Conservation (phyloP, 1,284 basidiomycete species). For the Ustanciosporium gigantosporum region DNA sequence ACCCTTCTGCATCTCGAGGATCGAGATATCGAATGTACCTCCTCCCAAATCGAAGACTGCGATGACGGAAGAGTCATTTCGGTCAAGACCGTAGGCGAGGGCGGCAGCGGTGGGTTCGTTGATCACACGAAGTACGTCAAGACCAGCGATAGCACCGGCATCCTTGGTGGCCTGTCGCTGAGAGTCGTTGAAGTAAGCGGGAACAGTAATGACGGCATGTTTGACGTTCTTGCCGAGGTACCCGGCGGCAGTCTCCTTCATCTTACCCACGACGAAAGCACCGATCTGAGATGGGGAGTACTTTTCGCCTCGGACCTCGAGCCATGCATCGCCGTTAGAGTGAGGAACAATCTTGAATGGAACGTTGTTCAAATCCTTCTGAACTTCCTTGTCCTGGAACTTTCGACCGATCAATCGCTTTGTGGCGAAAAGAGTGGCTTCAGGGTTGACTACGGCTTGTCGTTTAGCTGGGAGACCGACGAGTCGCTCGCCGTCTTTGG, state of each 20-base stretch:
- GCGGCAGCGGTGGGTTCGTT: constrained; percentile 98
- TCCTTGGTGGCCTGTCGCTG: constrained; percentile 98
- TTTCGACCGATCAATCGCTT: constrained; percentile 95
- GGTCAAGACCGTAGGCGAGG: constrained; percentile 76
- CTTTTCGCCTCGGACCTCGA: constrained; percentile 72
- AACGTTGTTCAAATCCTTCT: constrained; percentile 76
- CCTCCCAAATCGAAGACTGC: constrained; percentile 96
- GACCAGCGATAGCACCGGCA: constrained; percentile 92
- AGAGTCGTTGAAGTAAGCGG: constrained; percentile 98
- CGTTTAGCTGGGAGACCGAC: constrained; percentile 96
- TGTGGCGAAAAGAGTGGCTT: constrained; percentile 69
- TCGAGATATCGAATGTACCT: constrained; percentile 96
- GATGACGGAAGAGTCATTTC: constrained; percentile 65
- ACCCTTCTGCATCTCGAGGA: constrained; percentile 98
- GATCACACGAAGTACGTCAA: constrained; percentile 96
- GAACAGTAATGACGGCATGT: constrained; percentile 89
- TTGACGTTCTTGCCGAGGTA: constrained; percentile 91
- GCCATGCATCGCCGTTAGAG: constrained; percentile 70
- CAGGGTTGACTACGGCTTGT: constrained; percentile 94
- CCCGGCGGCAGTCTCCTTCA: constrained; percentile 91
- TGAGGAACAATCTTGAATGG: constrained; percentile 76
- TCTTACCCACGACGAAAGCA: constrained; percentile 85
- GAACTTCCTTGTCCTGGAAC: constrained; percentile 89
- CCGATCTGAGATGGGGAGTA: constrained; percentile 71
- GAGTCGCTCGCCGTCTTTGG: constrained; percentile 73